A percentile compares a stretch with the other conserved stretches of the same genome.
Conservation (phyloP, 169 alveolate species). For the Neospora caninum region DNA sequence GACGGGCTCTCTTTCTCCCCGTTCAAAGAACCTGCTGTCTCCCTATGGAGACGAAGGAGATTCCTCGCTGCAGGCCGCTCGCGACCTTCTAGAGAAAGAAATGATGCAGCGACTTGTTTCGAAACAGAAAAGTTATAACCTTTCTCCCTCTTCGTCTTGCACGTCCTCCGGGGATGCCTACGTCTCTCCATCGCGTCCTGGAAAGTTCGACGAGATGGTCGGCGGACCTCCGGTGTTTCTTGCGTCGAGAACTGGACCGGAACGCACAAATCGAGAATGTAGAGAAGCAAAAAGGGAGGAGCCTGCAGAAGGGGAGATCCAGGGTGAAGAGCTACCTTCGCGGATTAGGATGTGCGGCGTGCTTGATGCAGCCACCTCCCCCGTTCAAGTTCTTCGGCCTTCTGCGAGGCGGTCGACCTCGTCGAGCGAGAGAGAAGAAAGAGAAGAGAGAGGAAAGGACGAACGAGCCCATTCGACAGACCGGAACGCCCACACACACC, state of each 20-base stretch:
- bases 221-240: too few relatives aligned
- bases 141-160: background rate
- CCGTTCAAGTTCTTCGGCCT: background rate
- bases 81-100: background rate
- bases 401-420: background rate
- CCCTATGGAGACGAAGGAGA: background rate
- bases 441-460: background rate
- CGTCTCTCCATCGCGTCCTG: too few relatives aligned
- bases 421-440: background rate
- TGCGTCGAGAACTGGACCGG: too few relatives aligned
- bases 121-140: background rate
- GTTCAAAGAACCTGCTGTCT: background rate
- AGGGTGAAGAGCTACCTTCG: too few relatives aligned
- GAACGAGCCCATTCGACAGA: background rate
- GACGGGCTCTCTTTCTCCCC: background rate
- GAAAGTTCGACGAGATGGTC: too few relatives aligned
- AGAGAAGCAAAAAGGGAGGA: too few relatives aligned
- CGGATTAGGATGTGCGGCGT: background rate
- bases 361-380: constrained; percentile 15
- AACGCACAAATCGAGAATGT: too few relatives aligned
- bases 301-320: too few relatives aligned
- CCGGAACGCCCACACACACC: background rate
- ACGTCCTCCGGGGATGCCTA: too few relatives aligned
- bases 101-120: background rate
- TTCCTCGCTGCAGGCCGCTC: background rate